Evolutionary conservation across 441 rosid species (phyloP), one percentile per base, ranked within the genome.

Genomic region (Gossypium aridum): DNA sequence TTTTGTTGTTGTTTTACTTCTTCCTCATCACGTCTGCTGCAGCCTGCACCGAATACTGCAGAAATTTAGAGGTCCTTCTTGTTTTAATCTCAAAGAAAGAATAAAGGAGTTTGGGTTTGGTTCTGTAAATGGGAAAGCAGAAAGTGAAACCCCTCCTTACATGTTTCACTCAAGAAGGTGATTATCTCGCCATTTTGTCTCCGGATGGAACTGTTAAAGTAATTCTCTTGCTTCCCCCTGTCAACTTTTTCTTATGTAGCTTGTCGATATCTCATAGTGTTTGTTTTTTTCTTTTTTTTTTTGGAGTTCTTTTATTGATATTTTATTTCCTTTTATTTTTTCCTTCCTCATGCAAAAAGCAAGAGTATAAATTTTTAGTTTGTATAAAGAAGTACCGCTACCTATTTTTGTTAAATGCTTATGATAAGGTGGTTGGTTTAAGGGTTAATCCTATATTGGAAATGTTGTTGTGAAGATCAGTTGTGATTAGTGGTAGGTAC

Each of bases 151-250:
- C 82, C 70, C 65, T 68, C 3, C 63, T 82, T 45, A 72, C 56
- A 72, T 72, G 56, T 72, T 72, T 72, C 59, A 59, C 57, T 45
- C 43, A 16, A 66, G 79, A 80, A 26, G 87, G 81, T 22, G 76
- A 77, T 13, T 83, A 62, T 64, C 75, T 86, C 34, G 85, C 87
- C 67, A 64, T 82, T 54, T 55, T 81, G 54, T 77, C 64, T 13
- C 80, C 82, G 9, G 25, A 71, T 73, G 66, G 75, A 22, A 72
- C 54, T 10, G 2, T 82, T 31, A 82, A 45, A 72, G 53, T 64
- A 25, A 60, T 17, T 67, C 13, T 57, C 4, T 64, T 37, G 49
- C 17, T 4, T 64, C n/a, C 47, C 68, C 39, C 10, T 12, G 0
- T 64, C 9, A 34, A 9, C 19, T 17, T 64, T 16, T 37, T 37